Base-by-base conservation (phyloP, 345 rosid species). In the Heritiera fomes region DNA sequence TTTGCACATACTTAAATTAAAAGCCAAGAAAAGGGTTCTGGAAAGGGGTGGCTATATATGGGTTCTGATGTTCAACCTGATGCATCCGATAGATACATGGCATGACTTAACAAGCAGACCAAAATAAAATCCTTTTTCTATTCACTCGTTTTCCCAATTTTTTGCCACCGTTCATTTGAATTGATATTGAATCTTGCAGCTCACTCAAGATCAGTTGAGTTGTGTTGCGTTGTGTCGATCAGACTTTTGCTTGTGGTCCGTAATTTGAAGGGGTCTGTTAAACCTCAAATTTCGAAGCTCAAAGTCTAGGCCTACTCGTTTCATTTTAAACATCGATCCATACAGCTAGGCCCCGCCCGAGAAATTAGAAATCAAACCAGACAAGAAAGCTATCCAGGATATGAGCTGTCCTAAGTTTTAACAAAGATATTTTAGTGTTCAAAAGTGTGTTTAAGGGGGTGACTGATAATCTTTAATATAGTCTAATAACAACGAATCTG, bases 261-360 rank as follows among this genome's bases (percentile, higher is more conserved):
- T 14, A 14, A 52, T 50, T 12, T 50, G 66, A 28, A 61, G 14
- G 66, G 40, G 13, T 30, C 5, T 61, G 17, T 61, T 15, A 23
- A 23, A 23, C 28, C 0, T 23, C 69, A 63, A 23, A 63, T 20
- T 14, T 38, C 23, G 38, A 64, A 38, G 6, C 7, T 38, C 47
- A 65, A 65, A 40, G 13, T 4, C 18, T 43, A 23, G 28, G 8
- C 38, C 2, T 72, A 71, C 46, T 46, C 20, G 32, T 43, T 53
- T 75, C 56, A 46, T 76, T 45, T 45, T 69, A 71, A 62, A 65
- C 43, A 58, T 56, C 20, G 8, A 14, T 28, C 17, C 40, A 34
- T 18, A 5, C 38, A 73, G 63, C 63, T 10, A 63, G 64, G 79
- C 60, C 82, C 82, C 70, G 40, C 50, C 75, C 28, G 53, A 49